These are phyloP conservation scores for Chaetothyriales sp. DNA, from an alignment of 2,329 filamentous ascomycete species.

Conservation along the genomic window DNA sequence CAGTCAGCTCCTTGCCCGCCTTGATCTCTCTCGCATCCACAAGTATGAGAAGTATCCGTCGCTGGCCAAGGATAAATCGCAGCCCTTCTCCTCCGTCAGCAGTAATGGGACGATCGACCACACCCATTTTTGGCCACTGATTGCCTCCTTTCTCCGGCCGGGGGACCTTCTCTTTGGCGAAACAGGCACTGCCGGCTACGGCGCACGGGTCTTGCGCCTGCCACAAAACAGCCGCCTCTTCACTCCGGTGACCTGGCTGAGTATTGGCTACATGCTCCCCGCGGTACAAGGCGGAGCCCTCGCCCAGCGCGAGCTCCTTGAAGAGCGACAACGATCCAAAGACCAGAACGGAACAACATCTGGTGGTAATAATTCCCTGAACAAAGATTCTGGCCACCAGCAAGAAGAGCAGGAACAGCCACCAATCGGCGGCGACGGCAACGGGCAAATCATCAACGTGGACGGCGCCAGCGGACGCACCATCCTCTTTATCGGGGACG, in stretches of 20 bases:
- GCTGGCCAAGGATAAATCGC: not conserved
- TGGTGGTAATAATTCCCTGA: not conserved
- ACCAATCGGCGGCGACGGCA: slow-evolving; percentile 31
- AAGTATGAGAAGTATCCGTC: not conserved
- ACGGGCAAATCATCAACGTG: not conserved
- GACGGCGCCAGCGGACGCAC: slow-evolving; percentile 29
- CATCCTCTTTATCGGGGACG: slow-evolving; percentile 46
- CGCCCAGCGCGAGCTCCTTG: slow-evolving; percentile 35
- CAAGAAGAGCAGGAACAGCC: slow-evolving; percentile 49
- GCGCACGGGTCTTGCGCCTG: slow-evolving; percentile 35
- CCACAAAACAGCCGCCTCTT: slow-evolving; percentile 35
- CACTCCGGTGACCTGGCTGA: slow-evolving; percentile 41
- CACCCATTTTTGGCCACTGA: slow-evolving; percentile 29
- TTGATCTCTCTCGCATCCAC: slow-evolving; percentile 4
- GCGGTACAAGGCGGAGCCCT: slow-evolving; percentile 42
- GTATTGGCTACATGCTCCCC: slow-evolving; percentile 46
- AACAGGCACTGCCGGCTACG: slow-evolving; percentile 43
- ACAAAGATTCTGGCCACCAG: slow-evolving; percentile 6
- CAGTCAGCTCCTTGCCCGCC: slow-evolving; percentile 5
- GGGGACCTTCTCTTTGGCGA: slow-evolving; percentile 43
- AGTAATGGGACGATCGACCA: slow-evolving; percentile 8
- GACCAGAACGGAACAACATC: not conserved
- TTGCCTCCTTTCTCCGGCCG: slow-evolving; percentile 33
- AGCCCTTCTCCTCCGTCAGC: slow-evolving; percentile 7
- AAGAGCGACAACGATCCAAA: slow-evolving; percentile 1